Evolutionary conservation across 2,329 filamentous ascomycete species (phyloP).

Genomic region (Ilyonectria robusta): DNA sequence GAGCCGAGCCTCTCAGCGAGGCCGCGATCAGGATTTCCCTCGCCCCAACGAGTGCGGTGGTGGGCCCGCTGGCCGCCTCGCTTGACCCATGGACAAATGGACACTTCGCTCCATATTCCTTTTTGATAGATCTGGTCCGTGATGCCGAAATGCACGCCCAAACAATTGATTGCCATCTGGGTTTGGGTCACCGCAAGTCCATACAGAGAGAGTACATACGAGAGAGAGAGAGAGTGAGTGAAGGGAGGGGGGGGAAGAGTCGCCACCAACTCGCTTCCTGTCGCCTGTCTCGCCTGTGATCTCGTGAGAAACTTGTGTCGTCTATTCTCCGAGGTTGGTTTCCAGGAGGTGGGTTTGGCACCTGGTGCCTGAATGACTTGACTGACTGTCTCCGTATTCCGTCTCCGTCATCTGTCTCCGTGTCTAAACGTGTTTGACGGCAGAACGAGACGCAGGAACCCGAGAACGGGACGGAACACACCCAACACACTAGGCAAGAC

Average conservation of each 20-base stretch:
- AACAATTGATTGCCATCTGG: constrained; percentile 8
- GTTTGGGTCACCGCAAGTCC: constrained; percentile 22
- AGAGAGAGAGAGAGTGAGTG: not conserved
- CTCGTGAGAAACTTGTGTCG: constrained; percentile 25
- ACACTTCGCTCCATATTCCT: constrained; percentile 25
- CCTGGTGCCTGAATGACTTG: not conserved
- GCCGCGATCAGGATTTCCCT: not conserved
- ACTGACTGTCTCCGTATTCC: not conserved
- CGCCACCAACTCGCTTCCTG: constrained; percentile 10
- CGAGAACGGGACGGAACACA: not conserved
- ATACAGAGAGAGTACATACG: not conserved
- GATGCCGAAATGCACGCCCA: constrained; percentile 9
- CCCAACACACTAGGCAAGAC: constrained; percentile 6
- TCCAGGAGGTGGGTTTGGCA: not conserved
- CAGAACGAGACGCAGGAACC: not conserved
- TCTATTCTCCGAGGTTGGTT: constrained; percentile 6
- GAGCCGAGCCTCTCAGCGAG: not conserved
- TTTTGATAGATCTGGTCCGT: constrained; percentile 23
- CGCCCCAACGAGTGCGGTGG: not conserved
- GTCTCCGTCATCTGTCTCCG: not conserved
- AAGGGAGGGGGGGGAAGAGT: not conserved
- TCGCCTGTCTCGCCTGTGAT: constrained; percentile 14
- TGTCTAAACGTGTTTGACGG: not conserved
- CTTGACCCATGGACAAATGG: not conserved
- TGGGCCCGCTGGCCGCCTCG: not conserved